Percentiles rank a stretch among this genome's conserved stretches.
Conservation (phyloP, 2,329 filamentous ascomycete species). For the Alternaria angustiovoidea region DNA sequence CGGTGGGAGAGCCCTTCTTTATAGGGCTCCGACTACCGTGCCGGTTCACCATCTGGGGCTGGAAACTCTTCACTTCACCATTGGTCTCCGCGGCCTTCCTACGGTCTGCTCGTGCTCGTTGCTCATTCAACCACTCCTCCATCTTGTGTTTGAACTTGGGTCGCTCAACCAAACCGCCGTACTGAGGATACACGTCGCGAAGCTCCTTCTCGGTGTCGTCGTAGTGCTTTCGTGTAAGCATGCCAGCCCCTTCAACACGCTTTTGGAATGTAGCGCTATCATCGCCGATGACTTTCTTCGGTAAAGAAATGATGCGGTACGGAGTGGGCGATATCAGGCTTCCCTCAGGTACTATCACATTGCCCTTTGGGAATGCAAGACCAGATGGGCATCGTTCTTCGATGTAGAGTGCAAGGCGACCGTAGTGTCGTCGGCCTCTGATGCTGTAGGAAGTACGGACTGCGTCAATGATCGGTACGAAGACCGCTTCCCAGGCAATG, state of each 20-base stretch:
- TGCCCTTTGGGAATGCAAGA: constrained; percentile 43
- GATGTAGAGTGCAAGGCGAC: constrained; percentile 43
- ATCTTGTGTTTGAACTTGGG: constrained; percentile 40
- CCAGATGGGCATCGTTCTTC: constrained; percentile 38
- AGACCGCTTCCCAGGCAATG: constrained; percentile 38
- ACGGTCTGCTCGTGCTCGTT: constrained; percentile 28
- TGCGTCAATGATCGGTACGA: constrained; percentile 43
- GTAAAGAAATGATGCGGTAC: constrained; percentile 29
- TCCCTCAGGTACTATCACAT: constrained; percentile 23
- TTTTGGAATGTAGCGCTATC: neutral
- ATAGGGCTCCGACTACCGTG: neutral
- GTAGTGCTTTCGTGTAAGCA: constrained; percentile 32
- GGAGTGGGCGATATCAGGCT: constrained; percentile 30
- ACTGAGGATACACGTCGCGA: constrained; percentile 39
- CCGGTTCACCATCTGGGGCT: constrained; percentile 12
- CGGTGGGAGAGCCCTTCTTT: neutral
- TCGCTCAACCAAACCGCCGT: constrained; percentile 42
- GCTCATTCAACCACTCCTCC: constrained; percentile 38
- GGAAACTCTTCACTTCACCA: constrained; percentile 16
- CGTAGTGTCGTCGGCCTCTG: constrained; percentile 40
- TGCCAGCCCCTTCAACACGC: neutral
- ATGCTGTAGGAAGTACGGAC: constrained; percentile 40
- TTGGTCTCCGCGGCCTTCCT: constrained; percentile 21
- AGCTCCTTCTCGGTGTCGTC: constrained; percentile 40
- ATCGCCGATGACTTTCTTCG: constrained; percentile 10